Conservation (phyloP, 2,329 filamentous ascomycete genomes). For the Curvularia verruculosa region DNA sequence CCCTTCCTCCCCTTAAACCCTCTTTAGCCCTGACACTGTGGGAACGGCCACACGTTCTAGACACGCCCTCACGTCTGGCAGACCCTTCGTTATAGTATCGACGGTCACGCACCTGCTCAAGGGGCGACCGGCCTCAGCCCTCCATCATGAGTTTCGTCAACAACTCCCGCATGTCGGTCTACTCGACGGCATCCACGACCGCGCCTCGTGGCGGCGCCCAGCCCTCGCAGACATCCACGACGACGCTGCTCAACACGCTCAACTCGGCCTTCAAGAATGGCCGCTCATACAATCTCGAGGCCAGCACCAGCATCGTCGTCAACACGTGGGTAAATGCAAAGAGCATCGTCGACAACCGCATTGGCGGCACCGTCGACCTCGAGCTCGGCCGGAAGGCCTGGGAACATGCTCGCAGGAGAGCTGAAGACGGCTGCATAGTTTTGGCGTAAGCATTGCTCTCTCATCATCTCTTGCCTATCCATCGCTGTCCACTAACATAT, state of each 20-base stretch:
- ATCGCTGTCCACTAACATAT: slow-evolving; percentile 13
- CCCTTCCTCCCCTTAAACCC: neutral
- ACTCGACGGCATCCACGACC: slow-evolving; percentile 65
- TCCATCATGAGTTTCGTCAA: slow-evolving; percentile 58
- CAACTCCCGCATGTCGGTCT: slow-evolving; percentile 65
- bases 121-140: slow-evolving; percentile 36
- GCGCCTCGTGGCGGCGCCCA: slow-evolving; percentile 64
- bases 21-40: neutral
- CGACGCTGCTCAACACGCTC: slow-evolving; percentile 87
- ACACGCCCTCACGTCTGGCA: slow-evolving; percentile 27
- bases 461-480: neutral
- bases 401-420: slow-evolving; percentile 93
- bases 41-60: slow-evolving; percentile 17
- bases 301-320: slow-evolving; percentile 87
- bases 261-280: slow-evolving; percentile 86
- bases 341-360: slow-evolving; percentile 70
- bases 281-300: slow-evolving; percentile 84
- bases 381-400: slow-evolving; percentile 82
- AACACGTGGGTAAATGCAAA: slow-evolving; percentile 92
- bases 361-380: slow-evolving; percentile 79
- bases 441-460: slow-evolving; percentile 69
- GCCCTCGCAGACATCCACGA: slow-evolving; percentile 84
- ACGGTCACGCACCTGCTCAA: slow-evolving; percentile 17
- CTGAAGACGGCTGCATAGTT: slow-evolving; percentile 93
- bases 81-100: slow-evolving; percentile 15